Evolutionary conservation across 345 rosid species (phyloP).

Genomic region (Citrus unshiu): DNA sequence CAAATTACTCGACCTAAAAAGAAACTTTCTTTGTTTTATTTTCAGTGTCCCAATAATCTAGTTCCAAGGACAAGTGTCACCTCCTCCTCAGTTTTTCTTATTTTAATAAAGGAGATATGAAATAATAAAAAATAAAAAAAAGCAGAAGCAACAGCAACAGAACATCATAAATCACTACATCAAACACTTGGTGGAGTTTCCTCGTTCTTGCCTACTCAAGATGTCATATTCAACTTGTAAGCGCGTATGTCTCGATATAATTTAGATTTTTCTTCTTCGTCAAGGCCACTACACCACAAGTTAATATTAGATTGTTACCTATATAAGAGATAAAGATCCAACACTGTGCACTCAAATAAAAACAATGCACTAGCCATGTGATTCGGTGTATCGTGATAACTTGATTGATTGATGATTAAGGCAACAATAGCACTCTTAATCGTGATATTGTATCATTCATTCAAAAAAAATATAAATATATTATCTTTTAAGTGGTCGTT

Average conservation of each 20-base stretch:
- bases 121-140: not conserved
- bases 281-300: not conserved
- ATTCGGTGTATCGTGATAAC: not conserved
- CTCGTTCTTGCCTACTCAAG: not conserved
- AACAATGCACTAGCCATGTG: not conserved
- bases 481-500: no score
- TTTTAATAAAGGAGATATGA: not conserved
- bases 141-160: not conserved
- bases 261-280: not conserved
- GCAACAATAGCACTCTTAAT: not conserved
- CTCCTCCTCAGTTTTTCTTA: not conserved
- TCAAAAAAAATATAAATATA: not conserved
- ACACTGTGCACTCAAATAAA: not conserved
- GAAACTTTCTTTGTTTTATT: not conserved
- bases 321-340: not conserved
- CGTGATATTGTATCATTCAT: not conserved
- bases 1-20: not conserved
- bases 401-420: not conserved
- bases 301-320: not conserved
- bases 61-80: not conserved
- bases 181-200: not conserved
- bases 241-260: not conserved
- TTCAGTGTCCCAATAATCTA: not conserved
- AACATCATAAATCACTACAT: not conserved
- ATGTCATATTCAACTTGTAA: constrained; percentile 6